Conservation (phyloP, 257 asterid species). For the Gardenia jasminoides region DNA sequence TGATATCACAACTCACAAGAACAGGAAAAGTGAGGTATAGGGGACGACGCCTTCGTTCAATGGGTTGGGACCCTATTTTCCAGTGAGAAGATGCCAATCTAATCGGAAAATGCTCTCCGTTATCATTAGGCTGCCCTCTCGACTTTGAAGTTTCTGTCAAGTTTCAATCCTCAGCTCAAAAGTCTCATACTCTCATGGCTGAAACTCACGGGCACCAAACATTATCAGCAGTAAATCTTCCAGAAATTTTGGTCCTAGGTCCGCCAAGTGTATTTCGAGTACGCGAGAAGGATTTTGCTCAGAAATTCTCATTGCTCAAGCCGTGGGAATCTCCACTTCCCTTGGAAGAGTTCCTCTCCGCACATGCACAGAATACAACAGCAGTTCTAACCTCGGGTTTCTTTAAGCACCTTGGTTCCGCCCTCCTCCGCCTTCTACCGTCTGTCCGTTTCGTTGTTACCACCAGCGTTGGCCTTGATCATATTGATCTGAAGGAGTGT, state of each 20-base stretch:
- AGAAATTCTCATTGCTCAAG: conserved; percentile 36
- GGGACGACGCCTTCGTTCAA: too few relatives aligned
- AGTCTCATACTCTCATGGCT: background rate
- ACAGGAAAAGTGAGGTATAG: too few relatives aligned
- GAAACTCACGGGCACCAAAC: background rate
- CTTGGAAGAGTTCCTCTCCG: conserved; percentile 43
- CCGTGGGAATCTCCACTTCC: conserved; percentile 59
- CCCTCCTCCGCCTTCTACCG: conserved; percentile 46
- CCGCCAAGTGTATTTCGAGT: conserved; percentile 37
- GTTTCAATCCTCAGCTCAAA: too few relatives aligned
- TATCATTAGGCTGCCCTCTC: too few relatives aligned
- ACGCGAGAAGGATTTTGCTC: conserved; percentile 27
- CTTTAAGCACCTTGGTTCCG: conserved; percentile 30
- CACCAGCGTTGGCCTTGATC: conserved; percentile 63
- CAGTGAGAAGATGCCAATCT: too few relatives aligned
- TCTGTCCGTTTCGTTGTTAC: conserved; percentile 48
- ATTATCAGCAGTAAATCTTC: background rate
- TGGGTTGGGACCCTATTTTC: too few relatives aligned
- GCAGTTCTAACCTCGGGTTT: conserved; percentile 43
- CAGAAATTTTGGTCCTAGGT: conserved; percentile 46
- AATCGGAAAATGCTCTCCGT: too few relatives aligned
- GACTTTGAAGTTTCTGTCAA: too few relatives aligned
- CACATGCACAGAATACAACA: conserved; percentile 39
- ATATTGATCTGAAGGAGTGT: conserved; percentile 63
- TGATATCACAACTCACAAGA: too few relatives aligned